These are phyloP conservation scores for Plasmodium adleri DNA, from an alignment of 169 alveolate genomes.

Conservation along the genomic window DNA sequence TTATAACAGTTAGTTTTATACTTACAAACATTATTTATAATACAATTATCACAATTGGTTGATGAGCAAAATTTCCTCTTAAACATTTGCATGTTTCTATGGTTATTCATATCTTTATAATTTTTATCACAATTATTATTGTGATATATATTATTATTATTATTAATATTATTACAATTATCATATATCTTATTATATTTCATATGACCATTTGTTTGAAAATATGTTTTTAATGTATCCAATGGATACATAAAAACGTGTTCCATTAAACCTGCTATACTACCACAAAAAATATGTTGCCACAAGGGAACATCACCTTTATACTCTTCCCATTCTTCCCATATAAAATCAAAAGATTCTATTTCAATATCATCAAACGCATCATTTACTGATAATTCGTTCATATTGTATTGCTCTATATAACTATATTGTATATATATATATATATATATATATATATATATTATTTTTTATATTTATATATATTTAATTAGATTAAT, in stretches of 20 bases:
- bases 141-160: background rate
- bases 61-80: slow-evolving; percentile 39
- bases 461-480: no score
- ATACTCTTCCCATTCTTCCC: slow-evolving; percentile 80
- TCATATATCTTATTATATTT: slow-evolving; percentile 11
- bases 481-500: no score
- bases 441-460: no score
- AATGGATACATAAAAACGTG: slow-evolving; percentile 96
- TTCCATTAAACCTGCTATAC: slow-evolving; percentile 98
- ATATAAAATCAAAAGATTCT: slow-evolving; percentile 70
- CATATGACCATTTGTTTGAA: slow-evolving; percentile 84
- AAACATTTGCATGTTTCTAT: slow-evolving; percentile 9
- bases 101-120: background rate
- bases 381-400: slow-evolving; percentile 45
- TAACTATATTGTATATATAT: no score
- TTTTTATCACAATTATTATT: slow-evolving; percentile 6
- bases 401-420: slow-evolving; percentile 18
- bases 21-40: slow-evolving; percentile 37
- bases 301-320: slow-evolving; percentile 92
- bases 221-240: slow-evolving; percentile 94
- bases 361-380: slow-evolving; percentile 62
- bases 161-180: slow-evolving; percentile 9
- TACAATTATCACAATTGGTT: slow-evolving; percentile 33
- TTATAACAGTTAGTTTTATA: slow-evolving; percentile 22
- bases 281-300: slow-evolving; percentile 96